A percentile compares a stretch with the other conserved stretches of the same genome.
Conservation (phyloP, 768 basidiomycete species). For the Astraeus odoratus region DNA sequence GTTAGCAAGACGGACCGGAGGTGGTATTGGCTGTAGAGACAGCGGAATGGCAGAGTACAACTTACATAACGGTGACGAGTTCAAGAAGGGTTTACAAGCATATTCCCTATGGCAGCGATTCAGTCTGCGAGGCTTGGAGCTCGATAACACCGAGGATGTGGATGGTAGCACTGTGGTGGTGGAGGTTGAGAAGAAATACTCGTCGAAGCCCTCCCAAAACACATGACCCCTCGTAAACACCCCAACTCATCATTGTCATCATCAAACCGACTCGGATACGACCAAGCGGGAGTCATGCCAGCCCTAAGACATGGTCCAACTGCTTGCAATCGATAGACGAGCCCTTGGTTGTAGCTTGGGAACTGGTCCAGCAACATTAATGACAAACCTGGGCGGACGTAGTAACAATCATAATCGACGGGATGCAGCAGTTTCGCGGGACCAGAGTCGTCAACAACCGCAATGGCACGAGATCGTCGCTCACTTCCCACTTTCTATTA, state of each 20-base stretch:
- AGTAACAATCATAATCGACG: too few species aligned
- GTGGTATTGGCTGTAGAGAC: constrained; percentile 12
- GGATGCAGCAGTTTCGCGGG: too few species aligned
- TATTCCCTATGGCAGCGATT: constrained; percentile 24
- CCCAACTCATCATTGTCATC: constrained; percentile 21
- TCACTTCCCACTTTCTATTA: too few species aligned
- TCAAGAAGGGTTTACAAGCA: constrained; percentile 23
- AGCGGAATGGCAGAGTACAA: constrained; percentile 19
- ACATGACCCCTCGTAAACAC: constrained; percentile 18
- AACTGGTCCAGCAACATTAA: too few species aligned
- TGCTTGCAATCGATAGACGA: constrained; percentile 11
- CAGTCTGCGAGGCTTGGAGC: constrained; percentile 17
- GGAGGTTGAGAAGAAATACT: constrained; percentile 12
- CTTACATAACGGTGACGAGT: constrained; percentile 29
- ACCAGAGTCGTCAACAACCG: too few species aligned
- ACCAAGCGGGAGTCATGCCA: too few species aligned
- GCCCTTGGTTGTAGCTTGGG: constrained; percentile 14
- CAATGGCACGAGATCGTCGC: too few species aligned
- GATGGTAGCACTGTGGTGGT: constrained; percentile 22
- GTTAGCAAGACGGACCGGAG: constrained; percentile 16
- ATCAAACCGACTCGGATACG: constrained; percentile 21
- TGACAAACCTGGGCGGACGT: too few species aligned
- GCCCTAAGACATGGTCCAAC: too few species aligned
- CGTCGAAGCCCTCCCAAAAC: constrained; percentile 20
- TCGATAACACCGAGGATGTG: constrained; percentile 19